phyloP scores from a whole-genome alignment of 1,139 yeast species.

The Geotrichum bryndzae region DNA sequence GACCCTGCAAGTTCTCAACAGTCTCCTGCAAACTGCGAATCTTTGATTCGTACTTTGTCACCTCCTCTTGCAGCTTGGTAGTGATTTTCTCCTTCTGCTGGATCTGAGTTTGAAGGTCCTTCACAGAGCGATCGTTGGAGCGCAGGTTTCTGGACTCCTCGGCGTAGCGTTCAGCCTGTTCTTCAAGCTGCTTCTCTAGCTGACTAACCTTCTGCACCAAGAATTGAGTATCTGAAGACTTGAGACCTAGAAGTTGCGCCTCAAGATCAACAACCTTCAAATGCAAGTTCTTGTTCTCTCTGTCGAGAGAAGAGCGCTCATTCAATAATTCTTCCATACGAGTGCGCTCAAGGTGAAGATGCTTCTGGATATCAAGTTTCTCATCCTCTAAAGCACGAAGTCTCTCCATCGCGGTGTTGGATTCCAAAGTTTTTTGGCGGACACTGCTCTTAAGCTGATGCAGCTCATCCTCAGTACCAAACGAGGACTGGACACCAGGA shows the following conservation, averaged over 20 bases:
- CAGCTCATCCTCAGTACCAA: constrained; percentile 18
- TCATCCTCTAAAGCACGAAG: constrained; percentile 14
- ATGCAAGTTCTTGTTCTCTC: constrained; percentile 31
- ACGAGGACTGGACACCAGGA: constrained; percentile 15
- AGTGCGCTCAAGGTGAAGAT: constrained; percentile 27
- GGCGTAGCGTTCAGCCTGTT: constrained; percentile 32
- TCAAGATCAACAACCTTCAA: constrained; percentile 33
- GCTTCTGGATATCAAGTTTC: constrained; percentile 20
- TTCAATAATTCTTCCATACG: constrained; percentile 27
- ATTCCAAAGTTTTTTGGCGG: constrained; percentile 25
- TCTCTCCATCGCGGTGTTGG: constrained; percentile 14
- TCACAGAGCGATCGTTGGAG: constrained; percentile 30
- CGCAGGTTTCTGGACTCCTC: constrained; percentile 34
- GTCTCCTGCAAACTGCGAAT: constrained; percentile 37
- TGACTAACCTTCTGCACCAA: constrained; percentile 31
- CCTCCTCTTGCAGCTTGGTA: constrained; percentile 31
- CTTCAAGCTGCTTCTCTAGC: constrained; percentile 37
- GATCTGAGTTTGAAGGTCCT: constrained; percentile 29
- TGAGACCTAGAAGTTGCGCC: constrained; percentile 28
- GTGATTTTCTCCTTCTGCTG: constrained; percentile 28
- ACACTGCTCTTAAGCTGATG: constrained; percentile 23
- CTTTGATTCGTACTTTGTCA: constrained; percentile 34
- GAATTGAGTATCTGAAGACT: constrained; percentile 22
- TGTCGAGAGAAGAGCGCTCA: constrained; percentile 26
- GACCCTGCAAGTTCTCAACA: constrained; percentile 39